These are phyloP conservation scores for Cryptococcus neoformans DNA, from an alignment of 1,284 basidiomycete genomes.

Conservation along the genomic window DNA sequence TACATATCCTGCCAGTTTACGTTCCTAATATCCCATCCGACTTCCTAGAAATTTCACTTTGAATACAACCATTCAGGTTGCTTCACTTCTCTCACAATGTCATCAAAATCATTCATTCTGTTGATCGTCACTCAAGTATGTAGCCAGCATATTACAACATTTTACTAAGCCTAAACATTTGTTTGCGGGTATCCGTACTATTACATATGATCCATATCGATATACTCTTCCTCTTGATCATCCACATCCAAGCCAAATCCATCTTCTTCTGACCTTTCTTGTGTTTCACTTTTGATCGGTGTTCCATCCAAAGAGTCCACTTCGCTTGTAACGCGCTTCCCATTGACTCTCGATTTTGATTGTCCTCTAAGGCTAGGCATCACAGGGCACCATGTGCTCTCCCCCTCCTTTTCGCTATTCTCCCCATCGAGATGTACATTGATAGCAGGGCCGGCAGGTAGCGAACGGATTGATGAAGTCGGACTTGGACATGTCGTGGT, in stretches of 20 bases:
- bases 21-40: no score
- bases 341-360: background rate
- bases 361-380: conserved; percentile 1
- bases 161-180: background rate
- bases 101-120: no score
- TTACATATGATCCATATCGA: conserved; percentile 22
- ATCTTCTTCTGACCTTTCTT: background rate
- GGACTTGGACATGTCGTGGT: conserved; percentile 14
- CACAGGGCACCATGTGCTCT: conserved; percentile 7
- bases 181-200: background rate
- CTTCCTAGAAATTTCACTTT: no score
- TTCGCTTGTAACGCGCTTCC: background rate
- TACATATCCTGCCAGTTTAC: no score
- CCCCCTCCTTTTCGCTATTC: background rate
- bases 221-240: conserved; percentile 17
- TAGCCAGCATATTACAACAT: no score
- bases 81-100: no score
- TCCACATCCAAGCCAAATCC: conserved; percentile 3
- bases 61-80: no score
- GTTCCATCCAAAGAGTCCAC: no score
- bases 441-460: conserved; percentile 2
- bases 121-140: no score
- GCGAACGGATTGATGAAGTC: conserved; percentile 12
- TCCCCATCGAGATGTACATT: background rate
- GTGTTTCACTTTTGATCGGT: background rate